Percentiles rank a stretch among this genome's conserved stretches.
Evolutionary conservation across 225 moss, liverwort and hornwort species (phyloP).

Genomic region (Pseudoscleropodium purum): DNA sequence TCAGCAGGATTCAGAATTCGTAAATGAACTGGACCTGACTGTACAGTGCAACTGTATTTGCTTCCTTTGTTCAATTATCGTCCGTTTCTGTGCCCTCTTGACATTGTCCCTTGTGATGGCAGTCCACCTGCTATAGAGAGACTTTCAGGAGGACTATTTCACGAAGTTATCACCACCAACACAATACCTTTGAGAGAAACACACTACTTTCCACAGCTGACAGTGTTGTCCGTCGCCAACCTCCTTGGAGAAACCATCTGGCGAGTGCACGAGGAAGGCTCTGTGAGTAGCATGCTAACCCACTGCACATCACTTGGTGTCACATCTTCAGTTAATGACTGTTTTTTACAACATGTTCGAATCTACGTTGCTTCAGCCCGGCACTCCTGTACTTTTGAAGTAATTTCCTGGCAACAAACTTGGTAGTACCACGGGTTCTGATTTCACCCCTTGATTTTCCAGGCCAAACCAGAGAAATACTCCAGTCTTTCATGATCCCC

Average conservation of each 20-base stretch:
- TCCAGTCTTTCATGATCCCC: conserved; percentile 1
- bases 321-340: background rate
- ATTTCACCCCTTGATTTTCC: background rate
- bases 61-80: background rate
- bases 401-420: background rate
- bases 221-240: conserved; percentile 93
- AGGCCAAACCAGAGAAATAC: conserved; percentile 19
- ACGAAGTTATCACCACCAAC: conserved; percentile 89
- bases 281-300: conserved; percentile 60
- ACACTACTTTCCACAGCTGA: conserved; percentile 83
- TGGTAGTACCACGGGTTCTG: background rate
- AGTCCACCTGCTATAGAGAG: conserved; percentile 92
- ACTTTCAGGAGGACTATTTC: conserved; percentile 87
- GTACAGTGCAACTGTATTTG: background rate
- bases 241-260: conserved; percentile 95
- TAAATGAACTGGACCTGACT: too few relatives aligned
- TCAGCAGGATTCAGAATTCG: too few relatives aligned
- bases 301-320: background rate
- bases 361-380: background rate
- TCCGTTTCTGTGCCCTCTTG: background rate
- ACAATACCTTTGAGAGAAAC: conserved; percentile 79
- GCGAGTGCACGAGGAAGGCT: conserved; percentile 93
- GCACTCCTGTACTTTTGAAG: background rate
- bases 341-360: background rate
- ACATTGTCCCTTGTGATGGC: background rate